Evolutionary conservation across 306 rosid species (phyloP), one percentile per base, ranked within the genome.

Genomic region (Medicago arabica): DNA sequence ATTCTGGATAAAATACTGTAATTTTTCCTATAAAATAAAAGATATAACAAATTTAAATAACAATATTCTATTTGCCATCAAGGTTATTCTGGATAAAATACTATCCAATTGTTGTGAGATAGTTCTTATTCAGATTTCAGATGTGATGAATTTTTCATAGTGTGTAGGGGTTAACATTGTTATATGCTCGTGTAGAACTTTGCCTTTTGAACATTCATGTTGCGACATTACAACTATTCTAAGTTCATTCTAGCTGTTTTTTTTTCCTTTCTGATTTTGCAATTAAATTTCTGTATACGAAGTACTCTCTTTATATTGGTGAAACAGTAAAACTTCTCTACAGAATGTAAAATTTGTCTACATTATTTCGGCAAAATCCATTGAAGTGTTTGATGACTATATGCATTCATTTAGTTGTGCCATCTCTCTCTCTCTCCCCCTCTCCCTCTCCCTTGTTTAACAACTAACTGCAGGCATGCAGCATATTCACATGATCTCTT

Each of bases 51-150:
- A 50, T 18, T 40, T 38, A 4, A 58, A 16, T 55, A 40, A 60
- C 41, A 44, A 57, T 12, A 38, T 67, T 49, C 34, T 23, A 57
- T 9, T 41, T 63, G 15, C 50, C 39, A 43, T 72, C 15, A 25
- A 69, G 53, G 36, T 79, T 58, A 36, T 61, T 78, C 79, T 41
- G 57, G 76, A 40, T 47, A 25, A 65, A 69, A 39, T 62, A 47
- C 69, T 65, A 69, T 13, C 9, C 0, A 2, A 28, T 21, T 0
- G 1, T 21, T 21, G 23, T 21, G 23, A 21, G 23, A 7, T 12
- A 6, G 57, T 71, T 66, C 63, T 18, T 75, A 74, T 58, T 73
- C 57, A 38, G 53, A 39, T 82, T 58, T 73, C 57, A 38, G 53
- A 39, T 82, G 46, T 49, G 61, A 53, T 39, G 68, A 46, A 40